Base-by-base conservation (phyloP, 306 rosid species). In the Carpinus fangiana region DNA sequence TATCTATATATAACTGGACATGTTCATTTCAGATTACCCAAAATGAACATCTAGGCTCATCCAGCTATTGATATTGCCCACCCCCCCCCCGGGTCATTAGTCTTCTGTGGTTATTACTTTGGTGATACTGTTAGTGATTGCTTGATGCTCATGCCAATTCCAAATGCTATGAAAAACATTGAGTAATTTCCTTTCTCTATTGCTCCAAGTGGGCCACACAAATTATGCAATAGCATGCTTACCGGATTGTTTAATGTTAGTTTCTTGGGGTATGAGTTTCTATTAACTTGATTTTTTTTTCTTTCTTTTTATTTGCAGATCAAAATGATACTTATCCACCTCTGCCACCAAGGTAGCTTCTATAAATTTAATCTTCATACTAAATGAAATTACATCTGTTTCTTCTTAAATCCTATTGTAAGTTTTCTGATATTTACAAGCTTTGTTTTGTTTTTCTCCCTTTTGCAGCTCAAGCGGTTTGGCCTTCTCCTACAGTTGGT, bases 391-490 rank as follows among this genome's bases (percentile, higher is more conserved):
- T 72, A 78, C 45, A 57, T 72, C 51, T 65, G 31, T 66, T 81
- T 83, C 26, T 20, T 55, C 55, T 83, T 75, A 77, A 46, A 54
- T 2, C 57, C n/a, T 76, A 66, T 67, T 21, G 21, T 65, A 36
- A 36, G 54, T 46, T 59, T 28, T 65, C 78, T 72, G 41, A 72
- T 47, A 73, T 45, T 50, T 62, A 34, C 80, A 73, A 76, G 41
- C 59, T 48, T 21, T 4, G 51, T 57, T 78, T 79, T 38, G 56
- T 85, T 79, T 66, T 66, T 66, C 26, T 84, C 55, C 41, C 8
- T 82, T 78, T 82, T 91, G 86, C 93, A 95, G 99, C 86, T 82
- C 90, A 70, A 86, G 90, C 79, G 93, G 88, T 94, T 73, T 79
- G 89, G 52, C 79, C 76, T 80, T 82, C 87, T 66, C 78, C 78